These are phyloP conservation scores for Alternaria arborescens DNA, from an alignment of 2,329 filamentous ascomycete species.

Conservation along the genomic window DNA sequence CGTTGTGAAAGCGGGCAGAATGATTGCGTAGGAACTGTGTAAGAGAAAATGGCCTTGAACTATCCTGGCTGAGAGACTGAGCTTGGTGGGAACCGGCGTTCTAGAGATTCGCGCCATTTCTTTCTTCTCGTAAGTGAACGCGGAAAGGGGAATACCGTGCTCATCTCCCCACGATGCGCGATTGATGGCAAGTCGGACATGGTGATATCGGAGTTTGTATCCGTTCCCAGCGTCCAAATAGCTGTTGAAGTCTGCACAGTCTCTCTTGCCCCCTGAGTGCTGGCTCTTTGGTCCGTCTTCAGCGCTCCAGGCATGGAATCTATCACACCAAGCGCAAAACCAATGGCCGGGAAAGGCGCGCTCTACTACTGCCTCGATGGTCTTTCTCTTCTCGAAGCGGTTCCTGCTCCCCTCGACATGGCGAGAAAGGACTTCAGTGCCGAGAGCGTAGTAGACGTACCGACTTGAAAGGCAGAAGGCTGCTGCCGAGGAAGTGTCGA, in stretches of 20 bases:
- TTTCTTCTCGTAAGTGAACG: constrained; percentile 22
- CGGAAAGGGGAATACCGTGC: constrained; percentile 35
- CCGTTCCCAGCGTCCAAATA: constrained; percentile 27
- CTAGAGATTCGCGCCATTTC: constrained; percentile 25
- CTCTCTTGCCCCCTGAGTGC: constrained; percentile 9
- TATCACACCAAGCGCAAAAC: constrained; percentile 48
- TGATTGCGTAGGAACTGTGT: constrained; percentile 28
- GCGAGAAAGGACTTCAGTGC: constrained; percentile 27
- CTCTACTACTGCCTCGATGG: constrained; percentile 40
- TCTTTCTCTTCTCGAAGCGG: constrained; percentile 32
- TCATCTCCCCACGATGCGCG: constrained; percentile 24
- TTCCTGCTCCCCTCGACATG: constrained; percentile 25
- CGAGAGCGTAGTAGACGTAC: constrained; percentile 42
- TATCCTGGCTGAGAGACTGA: constrained; percentile 27
- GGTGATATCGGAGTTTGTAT: constrained; percentile 40
- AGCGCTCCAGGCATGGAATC: constrained; percentile 35
- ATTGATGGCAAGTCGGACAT: constrained; percentile 41
- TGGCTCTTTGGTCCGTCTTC: constrained; percentile 21
- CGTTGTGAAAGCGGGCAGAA: constrained; percentile 22
- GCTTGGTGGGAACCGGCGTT: constrained; percentile 21
- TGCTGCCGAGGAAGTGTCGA: constrained; percentile 32
- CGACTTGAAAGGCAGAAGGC: constrained; percentile 39
- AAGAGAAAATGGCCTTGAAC: constrained; percentile 26
- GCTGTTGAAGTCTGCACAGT: constrained; percentile 40
- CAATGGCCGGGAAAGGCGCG: constrained; percentile 44